Conservation (phyloP, 805 yeast species). For the Candida orba region DNA sequence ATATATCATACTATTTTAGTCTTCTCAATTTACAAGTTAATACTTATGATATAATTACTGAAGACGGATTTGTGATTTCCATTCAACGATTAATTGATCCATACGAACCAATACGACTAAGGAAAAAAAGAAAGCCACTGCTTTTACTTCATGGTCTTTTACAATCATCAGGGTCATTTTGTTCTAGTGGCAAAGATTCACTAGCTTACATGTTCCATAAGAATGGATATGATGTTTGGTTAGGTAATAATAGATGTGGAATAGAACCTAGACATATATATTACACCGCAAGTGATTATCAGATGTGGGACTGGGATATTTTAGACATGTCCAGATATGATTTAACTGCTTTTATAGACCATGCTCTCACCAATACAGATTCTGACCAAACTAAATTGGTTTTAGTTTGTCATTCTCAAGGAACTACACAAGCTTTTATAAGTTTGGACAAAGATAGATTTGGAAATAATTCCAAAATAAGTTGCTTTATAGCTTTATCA, state of each 20-base stretch:
- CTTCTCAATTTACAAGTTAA: conserved; percentile 53
- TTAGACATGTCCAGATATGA: conserved; percentile 76
- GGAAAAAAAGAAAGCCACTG: conserved; percentile 48
- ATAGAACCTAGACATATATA: conserved; percentile 61
- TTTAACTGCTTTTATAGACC: conserved; percentile 62
- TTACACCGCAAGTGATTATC: conserved; percentile 34
- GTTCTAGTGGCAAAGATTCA: conserved; percentile 77
- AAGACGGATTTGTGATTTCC: conserved; percentile 72
- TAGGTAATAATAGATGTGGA: conserved; percentile 88
- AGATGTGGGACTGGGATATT: conserved; percentile 93
- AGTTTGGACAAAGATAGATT: conserved; percentile 49
- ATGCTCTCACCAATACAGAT: conserved; percentile 38
- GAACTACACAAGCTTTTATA: conserved; percentile 79
- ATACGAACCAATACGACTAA: conserved; percentile 13
- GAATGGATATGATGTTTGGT: conserved; percentile 79
- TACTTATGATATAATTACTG: conserved; percentile 56
- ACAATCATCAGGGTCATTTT: conserved; percentile 80
- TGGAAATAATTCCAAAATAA: conserved; percentile 45
- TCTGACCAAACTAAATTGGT: conserved; percentile 39
- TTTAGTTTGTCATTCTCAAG: conserved; percentile 84
- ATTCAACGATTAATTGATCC: conserved; percentile 59
- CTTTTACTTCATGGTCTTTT: conserved; percentile 79
- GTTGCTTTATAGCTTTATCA: conserved; percentile 68
- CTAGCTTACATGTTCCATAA: conserved; percentile 51
- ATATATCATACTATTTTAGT: conserved; percentile 61